phyloP scores from a whole-genome alignment of 1,284 basidiomycete species.

The Schizopora paradoxa region DNA sequence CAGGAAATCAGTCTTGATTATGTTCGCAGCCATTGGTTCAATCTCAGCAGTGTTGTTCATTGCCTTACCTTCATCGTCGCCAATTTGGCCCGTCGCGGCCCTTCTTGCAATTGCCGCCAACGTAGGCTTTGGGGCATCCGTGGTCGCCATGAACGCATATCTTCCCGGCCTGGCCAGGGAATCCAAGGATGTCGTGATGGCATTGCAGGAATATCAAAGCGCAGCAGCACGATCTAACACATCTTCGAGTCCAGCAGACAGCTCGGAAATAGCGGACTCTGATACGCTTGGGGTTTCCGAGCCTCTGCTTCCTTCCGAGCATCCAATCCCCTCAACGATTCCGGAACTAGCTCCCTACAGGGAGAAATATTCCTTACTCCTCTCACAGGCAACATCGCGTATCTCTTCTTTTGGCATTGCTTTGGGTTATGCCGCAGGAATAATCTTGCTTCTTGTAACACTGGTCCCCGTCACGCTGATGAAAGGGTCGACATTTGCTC shows the following conservation, averaged over 20 bases:
- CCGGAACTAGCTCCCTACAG: conserved; percentile 17
- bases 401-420: conserved; percentile 83
- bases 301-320: conserved; percentile 14
- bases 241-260: conserved; percentile 5
- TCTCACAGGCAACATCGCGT: conserved; percentile 68
- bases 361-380: conserved; percentile 41
- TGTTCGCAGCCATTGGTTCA: conserved; percentile 71
- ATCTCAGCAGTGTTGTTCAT: conserved; percentile 66
- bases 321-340: conserved; percentile 12
- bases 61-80: conserved; percentile 60
- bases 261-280: conserved; percentile 21
- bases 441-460: conserved; percentile 62
- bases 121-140: conserved; percentile 76
- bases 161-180: conserved; percentile 71
- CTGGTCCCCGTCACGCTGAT: conserved; percentile 66
- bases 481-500: conserved; percentile 64
- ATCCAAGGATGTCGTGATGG: conserved; percentile 53
- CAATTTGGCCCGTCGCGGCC: conserved; percentile 59
- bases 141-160: conserved; percentile 88
- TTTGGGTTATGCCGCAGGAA: conserved; percentile 76
- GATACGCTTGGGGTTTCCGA: conserved; percentile 21
- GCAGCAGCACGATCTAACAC: neutral
- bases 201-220: conserved; percentile 33
- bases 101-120: conserved; percentile 70
- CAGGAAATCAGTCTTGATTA: conserved; percentile 71